phyloP scores from a whole-genome alignment of 768 basidiomycete genomes.

The Leccinum truebloodii region DNA sequence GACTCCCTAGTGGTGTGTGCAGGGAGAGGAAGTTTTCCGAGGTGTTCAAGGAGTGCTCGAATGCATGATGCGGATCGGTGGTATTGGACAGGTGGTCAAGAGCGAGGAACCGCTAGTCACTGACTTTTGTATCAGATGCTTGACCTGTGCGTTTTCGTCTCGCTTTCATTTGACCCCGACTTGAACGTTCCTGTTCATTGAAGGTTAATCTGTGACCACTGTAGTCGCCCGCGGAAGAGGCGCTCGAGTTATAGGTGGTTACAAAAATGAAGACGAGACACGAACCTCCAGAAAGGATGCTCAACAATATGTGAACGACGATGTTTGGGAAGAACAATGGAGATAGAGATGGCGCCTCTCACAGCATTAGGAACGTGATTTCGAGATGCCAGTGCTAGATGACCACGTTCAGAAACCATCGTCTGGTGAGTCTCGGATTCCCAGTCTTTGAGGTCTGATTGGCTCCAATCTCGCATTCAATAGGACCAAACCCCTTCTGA shows the following conservation, averaged over 20 bases:
- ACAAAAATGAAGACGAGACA: constrained; percentile 10
- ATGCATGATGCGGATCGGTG: constrained; percentile 73
- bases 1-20: constrained; percentile 68
- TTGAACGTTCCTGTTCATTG: constrained; percentile 35
- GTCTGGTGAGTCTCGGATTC: constrained; percentile 32
- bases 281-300: constrained; percentile 17
- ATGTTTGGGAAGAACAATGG: constrained; percentile 64
- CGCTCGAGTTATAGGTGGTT: constrained; percentile 59
- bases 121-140: constrained; percentile 69
- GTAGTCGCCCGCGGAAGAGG: constrained; percentile 79
- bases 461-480: not conserved
- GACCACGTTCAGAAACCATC: constrained; percentile 33
- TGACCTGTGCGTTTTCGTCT: constrained; percentile 54
- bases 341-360: constrained; percentile 71
- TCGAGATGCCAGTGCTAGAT: constrained; percentile 44
- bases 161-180: not conserved
- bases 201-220: constrained; percentile 92
- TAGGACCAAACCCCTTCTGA: constrained; percentile 46
- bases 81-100: constrained; percentile 62
- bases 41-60: constrained; percentile 84
- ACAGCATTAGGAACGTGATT: constrained; percentile 54
- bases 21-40: constrained; percentile 79
- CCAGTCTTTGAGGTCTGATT: not conserved
- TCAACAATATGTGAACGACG: constrained; percentile 24
- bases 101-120: constrained; percentile 53